phyloP scores from a whole-genome alignment of 352 stramenopile genomes.

The Phytophthora cryptogea region DNA sequence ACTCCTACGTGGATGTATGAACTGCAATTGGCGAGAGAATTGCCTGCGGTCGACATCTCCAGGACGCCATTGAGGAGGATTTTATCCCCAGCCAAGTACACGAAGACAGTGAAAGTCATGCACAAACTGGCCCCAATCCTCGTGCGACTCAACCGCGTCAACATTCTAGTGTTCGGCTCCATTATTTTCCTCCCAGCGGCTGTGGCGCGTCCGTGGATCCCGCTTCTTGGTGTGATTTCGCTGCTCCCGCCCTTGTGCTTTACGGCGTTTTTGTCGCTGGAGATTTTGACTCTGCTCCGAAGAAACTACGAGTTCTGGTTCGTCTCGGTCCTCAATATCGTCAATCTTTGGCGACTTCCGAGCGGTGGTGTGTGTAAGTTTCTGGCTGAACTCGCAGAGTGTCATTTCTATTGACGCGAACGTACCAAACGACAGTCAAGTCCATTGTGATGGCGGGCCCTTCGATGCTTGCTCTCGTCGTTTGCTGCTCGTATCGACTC shows the following conservation, averaged over 20 bases:
- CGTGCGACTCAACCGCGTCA: slow-evolving; percentile 17
- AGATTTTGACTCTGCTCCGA: slow-evolving; percentile 23
- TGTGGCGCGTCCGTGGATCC: slow-evolving; percentile 10
- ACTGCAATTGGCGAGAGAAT: slow-evolving; percentile 9
- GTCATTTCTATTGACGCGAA: slow-evolving; percentile 39
- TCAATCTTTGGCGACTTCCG: slow-evolving; percentile 40
- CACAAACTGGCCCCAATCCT: slow-evolving; percentile 13
- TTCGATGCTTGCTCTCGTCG: slow-evolving; percentile 27
- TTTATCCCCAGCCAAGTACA: background rate
- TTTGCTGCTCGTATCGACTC: slow-evolving; percentile 27
- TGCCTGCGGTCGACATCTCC: slow-evolving; percentile 17
- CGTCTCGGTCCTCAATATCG: slow-evolving; percentile 29
- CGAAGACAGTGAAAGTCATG: slow-evolving; percentile 1
- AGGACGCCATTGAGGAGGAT: slow-evolving; percentile 14
- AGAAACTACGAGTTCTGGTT: slow-evolving; percentile 39
- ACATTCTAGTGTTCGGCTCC: slow-evolving; percentile 16
- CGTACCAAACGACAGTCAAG: slow-evolving; percentile 18
- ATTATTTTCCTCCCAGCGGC: slow-evolving; percentile 17
- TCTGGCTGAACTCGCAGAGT: slow-evolving; percentile 27
- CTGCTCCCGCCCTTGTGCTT: slow-evolving; percentile 13
- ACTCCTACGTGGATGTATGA: slow-evolving; percentile 14
- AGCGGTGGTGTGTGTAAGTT: slow-evolving; percentile 23
- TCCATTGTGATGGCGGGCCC: slow-evolving; percentile 33
- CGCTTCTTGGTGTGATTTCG: slow-evolving; percentile 10
- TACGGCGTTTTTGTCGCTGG: slow-evolving; percentile 30